Evolutionary conservation across 371 early-diverging fungal genomes (phyloP).

Genomic region (Saksenaea vasiformis): DNA sequence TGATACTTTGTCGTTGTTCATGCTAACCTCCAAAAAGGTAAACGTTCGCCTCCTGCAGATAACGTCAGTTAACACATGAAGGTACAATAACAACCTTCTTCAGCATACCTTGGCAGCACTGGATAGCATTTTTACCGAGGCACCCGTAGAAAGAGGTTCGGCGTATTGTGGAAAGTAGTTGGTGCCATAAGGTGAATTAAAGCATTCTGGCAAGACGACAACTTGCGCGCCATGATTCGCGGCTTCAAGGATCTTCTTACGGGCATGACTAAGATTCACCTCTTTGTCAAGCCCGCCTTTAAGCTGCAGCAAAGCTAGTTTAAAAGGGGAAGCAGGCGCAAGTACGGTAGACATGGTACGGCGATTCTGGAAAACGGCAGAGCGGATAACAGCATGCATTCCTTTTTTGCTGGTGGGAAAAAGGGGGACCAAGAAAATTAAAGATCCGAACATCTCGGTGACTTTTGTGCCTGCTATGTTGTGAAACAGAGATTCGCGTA

Average conservation of each 20-base stretch:
- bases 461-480: not conserved
- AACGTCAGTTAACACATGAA: not conserved
- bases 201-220: constrained; percentile 96
- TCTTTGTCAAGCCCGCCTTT: constrained; percentile 65
- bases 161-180: constrained; percentile 83
- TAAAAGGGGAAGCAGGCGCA: constrained; percentile 50
- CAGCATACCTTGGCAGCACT: constrained; percentile 72
- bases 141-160: constrained; percentile 62
- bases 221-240: constrained; percentile 78
- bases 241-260: constrained; percentile 79
- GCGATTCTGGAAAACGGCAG: not conserved
- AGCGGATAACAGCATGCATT: not conserved
- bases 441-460: not conserved
- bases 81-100: not conserved
- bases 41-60: constrained; percentile 66
- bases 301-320: constrained; percentile 82
- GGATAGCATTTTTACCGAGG: constrained; percentile 67
- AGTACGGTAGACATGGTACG: constrained; percentile 23
- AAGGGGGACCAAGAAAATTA: not conserved
- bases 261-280: constrained; percentile 78
- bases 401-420: not conserved
- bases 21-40: constrained; percentile 71
- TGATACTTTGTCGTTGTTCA: not conserved
- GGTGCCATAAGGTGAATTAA: constrained; percentile 96
- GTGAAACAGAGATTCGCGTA: not conserved